phyloP scores from a whole-genome alignment of 2,329 filamentous ascomycete genomes.

The Aspergillus sp. region DNA sequence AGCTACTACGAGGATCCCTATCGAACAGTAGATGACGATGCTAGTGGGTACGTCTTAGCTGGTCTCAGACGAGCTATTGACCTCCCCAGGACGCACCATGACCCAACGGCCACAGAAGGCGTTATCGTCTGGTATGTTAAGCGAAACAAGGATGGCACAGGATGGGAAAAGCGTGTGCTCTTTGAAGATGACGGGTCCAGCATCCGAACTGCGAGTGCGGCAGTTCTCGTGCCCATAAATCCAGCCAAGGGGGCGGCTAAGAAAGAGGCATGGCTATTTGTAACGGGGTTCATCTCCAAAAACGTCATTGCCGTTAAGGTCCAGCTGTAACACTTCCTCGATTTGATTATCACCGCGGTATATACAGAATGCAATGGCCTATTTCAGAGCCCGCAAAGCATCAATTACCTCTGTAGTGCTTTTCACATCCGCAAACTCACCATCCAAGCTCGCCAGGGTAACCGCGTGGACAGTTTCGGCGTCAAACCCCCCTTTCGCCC shows the following conservation, averaged over 20 bases:
- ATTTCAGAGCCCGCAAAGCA: conserved; percentile 19
- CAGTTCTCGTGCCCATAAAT: conserved; percentile 55
- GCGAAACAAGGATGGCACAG: conserved; percentile 17
- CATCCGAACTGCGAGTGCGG: conserved; percentile 52
- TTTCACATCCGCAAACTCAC: conserved; percentile 47
- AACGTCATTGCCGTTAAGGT: conserved; percentile 55
- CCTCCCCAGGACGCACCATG: conserved; percentile 34
- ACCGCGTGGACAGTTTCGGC: conserved; percentile 49
- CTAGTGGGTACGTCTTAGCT: conserved; percentile 55
- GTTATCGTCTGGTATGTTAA: conserved; percentile 50
- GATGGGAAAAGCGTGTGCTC: conserved; percentile 50
- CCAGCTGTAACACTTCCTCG: conserved; percentile 38
- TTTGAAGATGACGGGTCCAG: conserved; percentile 59
- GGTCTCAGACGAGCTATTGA: conserved; percentile 48
- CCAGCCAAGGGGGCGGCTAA: conserved; percentile 42
- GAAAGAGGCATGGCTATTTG: conserved; percentile 57
- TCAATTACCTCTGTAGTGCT: conserved; percentile 38
- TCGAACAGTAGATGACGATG: conserved; percentile 42
- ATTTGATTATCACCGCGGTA: background rate
- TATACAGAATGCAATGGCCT: background rate
- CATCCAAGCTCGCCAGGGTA: conserved; percentile 45
- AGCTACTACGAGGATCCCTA: conserved; percentile 59
- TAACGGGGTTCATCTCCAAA: conserved; percentile 55
- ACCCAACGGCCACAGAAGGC: conserved; percentile 40
- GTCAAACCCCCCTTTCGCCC: conserved; percentile 43